Percentiles rank a stretch among this genome's conserved stretches.
Conservation (phyloP, 345 rosid genomes). For the Brassica napus region Da-Ae NC_063448.1:15838001-15838500, state of each 20-base stretch:
- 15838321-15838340: conserved; percentile 4
- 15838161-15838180: background rate
- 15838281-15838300: too few relatives aligned
- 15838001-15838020: background rate
- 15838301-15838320: background rate
- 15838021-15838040: background rate
- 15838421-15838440: too few relatives aligned
- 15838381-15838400: too few relatives aligned
- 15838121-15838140: conserved; percentile 18
- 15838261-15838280: background rate
- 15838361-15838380: too few relatives aligned
- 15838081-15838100: conserved; percentile 29
- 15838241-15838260: background rate
- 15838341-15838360: too few relatives aligned
- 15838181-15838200: conserved; percentile 24
- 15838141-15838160: conserved; percentile 8
- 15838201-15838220: conserved; percentile 18
- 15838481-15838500: too few relatives aligned
- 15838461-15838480: too few relatives aligned
- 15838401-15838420: too few relatives aligned
- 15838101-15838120: conserved; percentile 17
- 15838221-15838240: background rate
- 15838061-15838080: conserved; percentile 27
- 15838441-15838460: too few relatives aligned
- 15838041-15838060: background rate